Conservation (phyloP, 371 early-diverging fungal species). For the Fennellomyces sp. region DNA sequence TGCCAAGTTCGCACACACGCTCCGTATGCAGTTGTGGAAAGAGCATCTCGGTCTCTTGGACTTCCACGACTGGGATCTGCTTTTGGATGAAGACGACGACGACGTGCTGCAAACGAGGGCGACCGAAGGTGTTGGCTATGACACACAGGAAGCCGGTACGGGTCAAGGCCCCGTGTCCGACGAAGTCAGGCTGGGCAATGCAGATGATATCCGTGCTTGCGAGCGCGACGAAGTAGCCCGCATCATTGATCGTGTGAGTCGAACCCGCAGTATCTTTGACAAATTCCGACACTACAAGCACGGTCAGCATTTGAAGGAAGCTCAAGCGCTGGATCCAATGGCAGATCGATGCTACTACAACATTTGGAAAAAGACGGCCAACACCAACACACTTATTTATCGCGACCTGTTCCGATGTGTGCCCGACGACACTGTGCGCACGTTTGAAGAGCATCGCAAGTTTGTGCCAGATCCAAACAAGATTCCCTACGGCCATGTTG, state of each 20-base stretch:
- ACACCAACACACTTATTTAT: conserved; percentile 71
- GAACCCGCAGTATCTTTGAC: conserved; percentile 42
- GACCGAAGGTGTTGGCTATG: conserved; percentile 8
- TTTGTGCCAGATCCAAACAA: conserved; percentile 57
- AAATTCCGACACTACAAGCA: conserved; percentile 19
- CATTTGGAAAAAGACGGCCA: conserved; percentile 71
- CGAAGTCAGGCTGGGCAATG: conserved; percentile 7
- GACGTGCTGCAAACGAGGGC: conserved; percentile 2
- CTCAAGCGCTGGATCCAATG: conserved; percentile 75
- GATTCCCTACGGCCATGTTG: conserved; percentile 60
- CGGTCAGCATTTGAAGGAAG: conserved; percentile 30
- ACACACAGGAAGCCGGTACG: conserved; percentile 2
- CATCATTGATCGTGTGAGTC: conserved; percentile 38
- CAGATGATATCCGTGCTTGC: conserved; percentile 30
- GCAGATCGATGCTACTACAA: conserved; percentile 62
- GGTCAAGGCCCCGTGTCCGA: conserved; percentile 21
- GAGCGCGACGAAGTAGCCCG: conserved; percentile 39
- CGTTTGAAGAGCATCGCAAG: conserved; percentile 59
- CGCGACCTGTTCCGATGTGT: conserved; percentile 84
- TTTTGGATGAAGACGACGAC: conserved; percentile 19
- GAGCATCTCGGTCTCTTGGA: conserved; percentile 83
- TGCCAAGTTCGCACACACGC: conserved; percentile 72
- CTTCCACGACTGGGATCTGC: conserved; percentile 38
- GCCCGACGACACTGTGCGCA: conserved; percentile 80
- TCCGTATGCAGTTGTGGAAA: conserved; percentile 81